Percentiles rank a stretch among this genome's conserved stretches.
Evolutionary conservation across 192 early-diverging fungal species (phyloP).

Genomic region (Podila verticillata): DNA sequence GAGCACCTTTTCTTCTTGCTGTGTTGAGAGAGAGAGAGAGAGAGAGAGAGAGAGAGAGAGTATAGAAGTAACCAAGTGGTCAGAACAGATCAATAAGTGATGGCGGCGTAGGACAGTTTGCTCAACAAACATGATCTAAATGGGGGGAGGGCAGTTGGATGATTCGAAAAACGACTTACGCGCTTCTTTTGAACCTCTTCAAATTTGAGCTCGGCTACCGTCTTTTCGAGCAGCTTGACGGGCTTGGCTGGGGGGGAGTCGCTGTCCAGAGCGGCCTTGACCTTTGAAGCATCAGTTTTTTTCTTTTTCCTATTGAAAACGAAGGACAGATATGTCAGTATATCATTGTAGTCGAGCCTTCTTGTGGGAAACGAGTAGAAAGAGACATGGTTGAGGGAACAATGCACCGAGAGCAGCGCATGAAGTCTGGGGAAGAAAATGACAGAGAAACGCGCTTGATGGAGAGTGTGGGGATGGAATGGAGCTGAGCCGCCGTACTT

Average conservation of each 20-base stretch:
- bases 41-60: neutral
- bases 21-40: neutral
- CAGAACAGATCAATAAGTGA: neutral
- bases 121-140: too few species aligned
- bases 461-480: too few species aligned
- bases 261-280: slow-evolving; percentile 38
- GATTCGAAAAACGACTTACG: slow-evolving; percentile 52
- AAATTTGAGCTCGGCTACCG: slow-evolving; percentile 76
- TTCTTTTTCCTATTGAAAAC: slow-evolving; percentile 61
- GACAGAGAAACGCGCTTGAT: neutral
- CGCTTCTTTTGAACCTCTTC: slow-evolving; percentile 72
- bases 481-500: slow-evolving; percentile 49
- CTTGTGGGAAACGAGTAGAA: neutral
- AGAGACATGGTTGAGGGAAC: neutral
- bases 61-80: neutral
- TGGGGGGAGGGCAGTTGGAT: too few species aligned
- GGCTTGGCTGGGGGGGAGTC: slow-evolving; percentile 21
- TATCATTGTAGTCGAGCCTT: neutral
- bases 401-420: neutral
- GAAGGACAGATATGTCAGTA: neutral
- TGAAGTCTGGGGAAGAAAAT: neutral
- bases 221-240: slow-evolving; percentile 61
- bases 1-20: slow-evolving; percentile 75
- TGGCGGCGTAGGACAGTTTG: too few species aligned
- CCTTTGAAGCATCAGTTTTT: slow-evolving; percentile 46